phyloP scores from a whole-genome alignment of 164 flowering plant genomes.

The Pachysandra terminalis region DNA sequence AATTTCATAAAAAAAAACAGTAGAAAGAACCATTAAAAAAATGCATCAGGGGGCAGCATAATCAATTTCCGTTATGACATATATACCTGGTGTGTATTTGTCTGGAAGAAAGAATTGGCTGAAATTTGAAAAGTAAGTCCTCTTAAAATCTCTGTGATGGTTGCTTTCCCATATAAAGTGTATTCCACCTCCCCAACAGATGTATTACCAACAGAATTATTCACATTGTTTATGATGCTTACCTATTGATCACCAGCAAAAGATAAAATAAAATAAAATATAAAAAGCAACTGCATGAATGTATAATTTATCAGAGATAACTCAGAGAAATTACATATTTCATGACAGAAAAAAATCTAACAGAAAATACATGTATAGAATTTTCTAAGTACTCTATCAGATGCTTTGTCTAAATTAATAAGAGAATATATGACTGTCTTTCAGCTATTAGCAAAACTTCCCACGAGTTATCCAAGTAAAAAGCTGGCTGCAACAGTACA shows the following conservation, averaged over 20 bases:
- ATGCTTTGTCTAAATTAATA: too few species aligned
- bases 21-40: too few species aligned
- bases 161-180: slow-evolving; percentile 68
- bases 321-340: not conserved
- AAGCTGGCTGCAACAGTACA: too few species aligned
- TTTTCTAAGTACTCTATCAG: too few species aligned
- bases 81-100: slow-evolving; percentile 86
- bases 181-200: slow-evolving; percentile 89
- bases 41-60: too few species aligned
- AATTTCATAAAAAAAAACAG: too few species aligned
- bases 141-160: slow-evolving; percentile 79
- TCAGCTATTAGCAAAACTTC: too few species aligned
- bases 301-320: not conserved
- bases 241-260: slow-evolving; percentile 42
- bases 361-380: not conserved
- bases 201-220: slow-evolving; percentile 88
- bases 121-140: slow-evolving; percentile 92
- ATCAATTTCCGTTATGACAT: not conserved
- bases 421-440: too few species aligned
- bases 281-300: too few species aligned
- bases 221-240: slow-evolving; percentile 88
- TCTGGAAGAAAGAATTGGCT: slow-evolving; percentile 98
- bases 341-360: too few species aligned
- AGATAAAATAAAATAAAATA: too few species aligned
- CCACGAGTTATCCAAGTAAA: too few species aligned